These are phyloP conservation scores for Paracoccidioides brasiliensis DNA, from an alignment of 2,329 filamentous ascomycete genomes.

Conservation along the genomic window DNA sequence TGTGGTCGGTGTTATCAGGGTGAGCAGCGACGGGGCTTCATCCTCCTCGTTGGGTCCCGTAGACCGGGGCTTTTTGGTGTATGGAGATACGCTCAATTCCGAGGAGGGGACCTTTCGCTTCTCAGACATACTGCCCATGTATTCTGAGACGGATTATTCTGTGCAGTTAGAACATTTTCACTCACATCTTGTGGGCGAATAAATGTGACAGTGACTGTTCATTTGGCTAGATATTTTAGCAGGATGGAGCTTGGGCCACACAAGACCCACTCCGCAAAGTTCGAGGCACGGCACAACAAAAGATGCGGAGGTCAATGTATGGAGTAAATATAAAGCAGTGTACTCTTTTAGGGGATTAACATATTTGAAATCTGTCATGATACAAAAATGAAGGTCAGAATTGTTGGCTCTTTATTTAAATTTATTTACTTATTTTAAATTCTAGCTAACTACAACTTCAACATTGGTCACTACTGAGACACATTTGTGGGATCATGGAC, in stretches of 20 bases:
- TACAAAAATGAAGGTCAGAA: not conserved
- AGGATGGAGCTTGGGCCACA: constrained; percentile 2
- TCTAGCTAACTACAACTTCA: too few species aligned
- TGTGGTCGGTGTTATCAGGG: constrained; percentile 6
- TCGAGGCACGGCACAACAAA: too few species aligned
- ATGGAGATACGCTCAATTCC: not conserved
- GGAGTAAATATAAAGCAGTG: not conserved
- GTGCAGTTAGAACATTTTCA: not conserved
- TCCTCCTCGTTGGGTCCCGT: constrained; percentile 3
- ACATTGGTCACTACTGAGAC: not conserved
- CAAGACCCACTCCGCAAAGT: not conserved
- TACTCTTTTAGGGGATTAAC: too few species aligned
- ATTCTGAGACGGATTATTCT: not conserved
- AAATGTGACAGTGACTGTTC: not conserved
- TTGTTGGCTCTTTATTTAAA: not conserved
- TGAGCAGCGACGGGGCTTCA: constrained; percentile 10
- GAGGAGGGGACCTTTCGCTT: constrained; percentile 3
- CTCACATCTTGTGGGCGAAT: not conserved
- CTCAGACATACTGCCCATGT: not conserved
- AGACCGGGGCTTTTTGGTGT: not conserved
- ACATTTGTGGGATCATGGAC: constrained; percentile 22
- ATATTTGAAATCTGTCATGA: too few species aligned
- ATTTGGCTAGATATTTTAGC: too few species aligned
- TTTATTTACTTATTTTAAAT: not conserved
- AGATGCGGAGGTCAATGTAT: not conserved